Evolutionary conservation across 257 asterid genomes (phyloP).

Genomic region (Primulina tabacum): DNA sequence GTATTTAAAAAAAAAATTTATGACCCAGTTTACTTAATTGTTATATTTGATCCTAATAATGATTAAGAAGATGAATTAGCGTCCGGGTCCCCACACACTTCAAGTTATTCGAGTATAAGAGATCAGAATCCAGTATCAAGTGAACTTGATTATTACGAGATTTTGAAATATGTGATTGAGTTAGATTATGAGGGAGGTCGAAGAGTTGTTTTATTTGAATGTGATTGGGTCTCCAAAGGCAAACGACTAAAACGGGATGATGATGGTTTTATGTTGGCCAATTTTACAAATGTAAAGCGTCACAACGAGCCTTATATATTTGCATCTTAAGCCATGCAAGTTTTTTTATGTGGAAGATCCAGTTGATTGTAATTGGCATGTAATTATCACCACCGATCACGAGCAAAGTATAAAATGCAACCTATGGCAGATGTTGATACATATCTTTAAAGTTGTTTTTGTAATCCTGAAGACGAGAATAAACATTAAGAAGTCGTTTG

Average conservation of each 20-base stretch:
- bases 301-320: slow-evolving; percentile 1
- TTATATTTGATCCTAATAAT: too few species aligned
- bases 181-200: not conserved
- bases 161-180: not conserved
- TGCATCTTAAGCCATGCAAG: not conserved
- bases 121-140: not conserved
- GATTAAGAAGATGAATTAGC: too few species aligned
- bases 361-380: too few species aligned
- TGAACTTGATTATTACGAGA: not conserved
- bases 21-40: too few species aligned
- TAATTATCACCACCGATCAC: too few species aligned
- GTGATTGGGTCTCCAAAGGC: not conserved
- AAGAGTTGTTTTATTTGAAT: not conserved
- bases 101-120: slow-evolving; percentile 1
- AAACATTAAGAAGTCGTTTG: too few species aligned
- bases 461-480: too few species aligned
- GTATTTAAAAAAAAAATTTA: too few species aligned
- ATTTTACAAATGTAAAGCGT: not conserved
- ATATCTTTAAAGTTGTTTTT: too few species aligned
- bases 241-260: not conserved
- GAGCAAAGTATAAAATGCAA: too few species aligned
- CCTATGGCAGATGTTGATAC: too few species aligned
- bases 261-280: not conserved
- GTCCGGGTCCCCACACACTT: too few species aligned
- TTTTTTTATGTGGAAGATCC: slow-evolving; percentile 11